phyloP scores from a whole-genome alignment of 2,329 filamentous ascomycete species.

The Dactylellina drechsleri region DNA sequence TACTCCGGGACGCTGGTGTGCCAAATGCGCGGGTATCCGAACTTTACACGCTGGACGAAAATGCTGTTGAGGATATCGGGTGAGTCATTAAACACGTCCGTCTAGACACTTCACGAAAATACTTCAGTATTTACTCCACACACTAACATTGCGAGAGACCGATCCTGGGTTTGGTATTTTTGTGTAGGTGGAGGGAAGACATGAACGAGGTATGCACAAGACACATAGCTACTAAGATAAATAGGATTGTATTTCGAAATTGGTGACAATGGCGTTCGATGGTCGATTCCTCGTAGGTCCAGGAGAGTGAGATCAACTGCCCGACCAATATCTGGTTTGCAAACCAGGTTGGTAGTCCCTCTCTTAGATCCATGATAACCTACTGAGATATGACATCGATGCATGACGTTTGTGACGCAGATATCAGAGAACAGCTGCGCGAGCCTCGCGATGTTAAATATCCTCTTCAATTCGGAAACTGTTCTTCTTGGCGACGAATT shows the following conservation, averaged over 20 bases:
- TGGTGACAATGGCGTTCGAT: too few species aligned
- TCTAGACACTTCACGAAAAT: too few species aligned
- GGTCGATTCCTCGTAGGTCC: neutral
- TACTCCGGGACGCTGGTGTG: constrained; percentile 82
- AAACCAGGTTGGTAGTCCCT: constrained; percentile 74
- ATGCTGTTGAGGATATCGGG: constrained; percentile 72
- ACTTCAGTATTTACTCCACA: too few species aligned
- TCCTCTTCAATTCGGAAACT: constrained; percentile 81
- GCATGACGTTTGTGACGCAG: constrained; percentile 63
- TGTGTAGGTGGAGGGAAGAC: constrained; percentile 76
- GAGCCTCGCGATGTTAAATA: constrained; percentile 91
- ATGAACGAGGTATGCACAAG: constrained; percentile 62
- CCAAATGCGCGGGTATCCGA: constrained; percentile 78
- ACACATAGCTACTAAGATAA: neutral
- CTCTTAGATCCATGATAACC: neutral
- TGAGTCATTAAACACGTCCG: constrained; percentile 61
- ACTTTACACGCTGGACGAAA: constrained; percentile 76
- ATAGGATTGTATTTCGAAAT: too few species aligned
- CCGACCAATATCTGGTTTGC: constrained; percentile 86
- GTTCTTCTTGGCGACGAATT: constrained; percentile 77
- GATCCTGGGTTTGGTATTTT: constrained; percentile 86
- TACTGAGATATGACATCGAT: neutral
- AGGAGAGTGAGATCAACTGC: constrained; percentile 68
- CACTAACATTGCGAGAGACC: constrained; percentile 65
- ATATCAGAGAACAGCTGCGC: constrained; percentile 87